Base-by-base conservation (phyloP, 140 eudicot species). In the Senecio squalidus region DNA sequence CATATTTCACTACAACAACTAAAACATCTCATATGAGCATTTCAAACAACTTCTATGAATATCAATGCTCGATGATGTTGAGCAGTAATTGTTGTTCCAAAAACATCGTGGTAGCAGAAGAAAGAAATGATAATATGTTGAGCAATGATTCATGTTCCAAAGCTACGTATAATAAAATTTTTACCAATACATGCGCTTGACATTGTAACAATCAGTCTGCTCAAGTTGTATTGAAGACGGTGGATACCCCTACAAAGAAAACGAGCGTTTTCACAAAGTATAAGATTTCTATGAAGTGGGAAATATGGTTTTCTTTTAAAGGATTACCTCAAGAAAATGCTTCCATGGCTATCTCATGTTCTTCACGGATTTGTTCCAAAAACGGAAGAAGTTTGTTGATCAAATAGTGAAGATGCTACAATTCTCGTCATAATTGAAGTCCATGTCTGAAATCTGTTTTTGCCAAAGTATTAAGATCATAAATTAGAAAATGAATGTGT, bases 331-430 rank as follows among this genome's bases (percentile, higher is more conserved):
- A 73, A 62, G 70, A 68, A 27, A 16, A 16, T 20, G 89, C 45
- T 60, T 87, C 93, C 27, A 64, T 24, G 29, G 47, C 68, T 27
- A 80, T 73, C 71, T 83, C 94, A 61, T 87, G 94, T 45, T 75
- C 93, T 58, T 77, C 51, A 29, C 24, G 67, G 59, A 87, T 76
- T 56, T 70, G 63, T 43, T 77, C 68, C 22, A 87, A 6, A 67
- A 72, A 73, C 13, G 89, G 94, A 39, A 74, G 71, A 34, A 87
- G 75, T 39, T 77, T 48, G 27, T 64, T 62, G 34, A 83, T 68
- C 53, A 80, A 54, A 71, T 87, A 80, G 7, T 67, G 75, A 73
- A 87, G 77, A 64, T 80, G 82, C 22, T 73, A 74, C 57, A 51
- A 8, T 76, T 80, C 30, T 72, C 85, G 27, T 52, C 44, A 43